phyloP scores from a whole-genome alignment of 2,329 filamentous ascomycete species.

The Stachybotrys elegans region DNA sequence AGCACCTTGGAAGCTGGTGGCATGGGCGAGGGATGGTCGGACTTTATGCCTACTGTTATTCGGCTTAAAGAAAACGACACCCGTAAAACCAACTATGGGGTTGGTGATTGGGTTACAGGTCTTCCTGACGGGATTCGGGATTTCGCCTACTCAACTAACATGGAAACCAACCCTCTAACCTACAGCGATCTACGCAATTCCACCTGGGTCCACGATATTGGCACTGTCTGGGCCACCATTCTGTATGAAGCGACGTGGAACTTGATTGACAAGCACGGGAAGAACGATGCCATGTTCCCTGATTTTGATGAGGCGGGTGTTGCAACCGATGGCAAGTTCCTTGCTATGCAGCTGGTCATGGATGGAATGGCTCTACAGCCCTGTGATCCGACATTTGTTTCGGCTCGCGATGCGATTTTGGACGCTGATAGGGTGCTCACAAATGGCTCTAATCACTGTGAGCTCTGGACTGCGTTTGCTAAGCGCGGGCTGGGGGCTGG shows the following conservation, averaged over 20 bases:
- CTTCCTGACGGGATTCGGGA: constrained; percentile 39
- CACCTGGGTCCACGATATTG: constrained; percentile 36
- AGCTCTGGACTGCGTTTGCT: constrained; percentile 45
- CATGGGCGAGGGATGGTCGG: constrained; percentile 56
- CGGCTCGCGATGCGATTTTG: constrained; percentile 43
- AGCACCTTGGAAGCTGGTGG: constrained; percentile 41
- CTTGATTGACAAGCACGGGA: constrained; percentile 44
- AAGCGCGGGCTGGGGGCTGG: constrained; percentile 42
- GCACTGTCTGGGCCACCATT: constrained; percentile 47
- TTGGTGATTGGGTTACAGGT: constrained; percentile 46
- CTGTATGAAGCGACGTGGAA: constrained; percentile 49
- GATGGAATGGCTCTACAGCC: constrained; percentile 47
- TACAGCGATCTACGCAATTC: constrained; percentile 39
- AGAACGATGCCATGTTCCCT: constrained; percentile 32
- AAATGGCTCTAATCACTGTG: constrained; percentile 38
- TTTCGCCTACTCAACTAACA: constrained; percentile 47
- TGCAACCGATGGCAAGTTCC: constrained; percentile 41
- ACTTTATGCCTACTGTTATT: constrained; percentile 49
- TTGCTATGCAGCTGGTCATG: constrained; percentile 43
- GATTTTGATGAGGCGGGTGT: constrained; percentile 33
- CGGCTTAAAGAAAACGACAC: constrained; percentile 40
- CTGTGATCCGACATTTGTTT: constrained; percentile 44
- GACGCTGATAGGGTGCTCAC: constrained; percentile 43
- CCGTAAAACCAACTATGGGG: constrained; percentile 37
- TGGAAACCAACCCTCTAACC: constrained; percentile 43